Conservation (phyloP, 108 stramenopile genomes). For the Discostella stelligeroides region DNA sequence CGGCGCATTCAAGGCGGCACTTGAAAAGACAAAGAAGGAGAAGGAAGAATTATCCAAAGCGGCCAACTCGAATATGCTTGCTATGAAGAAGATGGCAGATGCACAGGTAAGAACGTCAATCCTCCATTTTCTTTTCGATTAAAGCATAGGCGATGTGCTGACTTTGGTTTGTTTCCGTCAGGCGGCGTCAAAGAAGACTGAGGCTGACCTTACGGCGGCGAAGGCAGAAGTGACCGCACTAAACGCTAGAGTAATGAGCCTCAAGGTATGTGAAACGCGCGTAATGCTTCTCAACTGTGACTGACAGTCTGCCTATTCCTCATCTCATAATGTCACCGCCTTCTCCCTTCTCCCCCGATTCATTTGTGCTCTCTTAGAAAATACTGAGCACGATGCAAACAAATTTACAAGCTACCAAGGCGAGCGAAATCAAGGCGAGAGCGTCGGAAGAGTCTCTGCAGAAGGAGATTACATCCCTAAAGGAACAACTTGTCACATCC, state of each 20-base stretch:
- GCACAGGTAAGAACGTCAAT: conserved; percentile 15
- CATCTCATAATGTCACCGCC: too few relatives aligned
- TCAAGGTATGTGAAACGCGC: conserved; percentile 9
- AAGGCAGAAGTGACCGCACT: conserved; percentile 19
- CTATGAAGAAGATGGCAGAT: conserved; percentile 32
- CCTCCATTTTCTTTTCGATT: not conserved
- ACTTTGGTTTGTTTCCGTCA: not conserved
- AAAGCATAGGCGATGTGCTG: not conserved
- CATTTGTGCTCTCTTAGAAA: too few relatives aligned
- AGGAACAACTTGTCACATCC: conserved; percentile 26
- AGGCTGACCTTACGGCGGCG: conserved; percentile 22
- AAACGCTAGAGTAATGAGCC: conserved; percentile 4
- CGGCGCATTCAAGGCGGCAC: conserved; percentile 52
- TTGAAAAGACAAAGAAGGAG: conserved; percentile 56
- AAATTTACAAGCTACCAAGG: conserved; percentile 23
- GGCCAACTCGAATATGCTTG: conserved; percentile 18
- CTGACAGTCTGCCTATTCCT: not conserved
- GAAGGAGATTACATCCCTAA: conserved; percentile 35
- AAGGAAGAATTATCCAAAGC: conserved; percentile 38
- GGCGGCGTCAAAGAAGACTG: conserved; percentile 37
- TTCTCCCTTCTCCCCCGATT: too few relatives aligned
- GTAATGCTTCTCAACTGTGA: not conserved
- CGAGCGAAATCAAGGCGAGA: conserved; percentile 32
- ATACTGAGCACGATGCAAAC: conserved; percentile 34
- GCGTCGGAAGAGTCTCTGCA: conserved; percentile 23